These are phyloP conservation scores for Candida arabinofermentans DNA, from an alignment of 805 yeast species.

Conservation along the genomic window DNA sequence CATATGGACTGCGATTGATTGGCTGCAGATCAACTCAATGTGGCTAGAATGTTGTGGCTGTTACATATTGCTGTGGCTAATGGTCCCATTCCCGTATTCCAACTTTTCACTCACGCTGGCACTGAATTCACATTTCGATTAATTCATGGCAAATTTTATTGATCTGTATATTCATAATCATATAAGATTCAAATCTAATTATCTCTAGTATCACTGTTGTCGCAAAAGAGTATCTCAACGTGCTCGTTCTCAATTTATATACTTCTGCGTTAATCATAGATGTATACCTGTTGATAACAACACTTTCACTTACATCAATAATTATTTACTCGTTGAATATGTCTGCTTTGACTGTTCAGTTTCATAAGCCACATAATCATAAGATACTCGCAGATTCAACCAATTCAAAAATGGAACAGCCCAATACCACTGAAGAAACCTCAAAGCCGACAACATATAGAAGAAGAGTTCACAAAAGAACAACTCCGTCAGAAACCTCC, in stretches of 20 bases:
- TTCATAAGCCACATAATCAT: not conserved
- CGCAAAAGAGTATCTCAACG: no score
- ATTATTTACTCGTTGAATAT: not conserved
- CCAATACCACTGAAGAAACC: not conserved
- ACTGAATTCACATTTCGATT: no score
- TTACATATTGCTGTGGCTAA: not conserved
- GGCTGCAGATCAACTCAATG: slow-evolving; percentile 2
- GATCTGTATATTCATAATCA: no score
- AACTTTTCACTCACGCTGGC: no score
- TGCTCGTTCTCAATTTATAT: not conserved
- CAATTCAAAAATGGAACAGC: not conserved
- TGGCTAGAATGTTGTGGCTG: not conserved
- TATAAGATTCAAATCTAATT: no score
- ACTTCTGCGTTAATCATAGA: no score
- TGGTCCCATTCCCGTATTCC: no score
- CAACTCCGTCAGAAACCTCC: slow-evolving; percentile 2
- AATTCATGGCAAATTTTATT: no score
- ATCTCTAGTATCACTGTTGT: no score
- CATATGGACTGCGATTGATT: slow-evolving; percentile 1
- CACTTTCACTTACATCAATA: no score
- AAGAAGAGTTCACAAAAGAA: slow-evolving; percentile 6
- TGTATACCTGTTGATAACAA: no score
- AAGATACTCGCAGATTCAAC: not conserved
- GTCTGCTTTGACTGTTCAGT: not conserved
- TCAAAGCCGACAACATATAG: not conserved